phyloP scores from a whole-genome alignment of 1,284 basidiomycete species.

The Sphaerobolus stellatus region DNA sequence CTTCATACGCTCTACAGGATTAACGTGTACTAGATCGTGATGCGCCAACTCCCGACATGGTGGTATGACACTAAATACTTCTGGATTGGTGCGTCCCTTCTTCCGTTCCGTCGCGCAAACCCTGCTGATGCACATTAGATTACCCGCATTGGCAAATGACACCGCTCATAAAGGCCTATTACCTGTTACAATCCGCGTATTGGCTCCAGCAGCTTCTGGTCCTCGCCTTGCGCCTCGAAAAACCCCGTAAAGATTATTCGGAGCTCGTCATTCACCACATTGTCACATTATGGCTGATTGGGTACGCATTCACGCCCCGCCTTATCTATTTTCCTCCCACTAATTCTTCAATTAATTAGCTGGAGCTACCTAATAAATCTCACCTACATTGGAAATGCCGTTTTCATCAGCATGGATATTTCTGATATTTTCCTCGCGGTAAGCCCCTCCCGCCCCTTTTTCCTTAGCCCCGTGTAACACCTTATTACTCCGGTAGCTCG shows the following conservation, averaged over 20 bases:
- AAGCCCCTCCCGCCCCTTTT: conserved; percentile 27
- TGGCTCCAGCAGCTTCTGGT: conserved; percentile 96
- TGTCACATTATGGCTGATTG: conserved; percentile 94
- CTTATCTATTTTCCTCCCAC: conserved; percentile 3
- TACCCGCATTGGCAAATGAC: conserved; percentile 92
- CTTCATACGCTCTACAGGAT: neutral
- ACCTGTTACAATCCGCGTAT: conserved; percentile 86
- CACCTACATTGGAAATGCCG: conserved; percentile 88
- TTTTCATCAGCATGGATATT: conserved; percentile 97
- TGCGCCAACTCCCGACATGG: conserved; percentile 83
- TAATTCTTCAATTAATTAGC: conserved; percentile 36
- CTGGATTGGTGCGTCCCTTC: conserved; percentile 63
- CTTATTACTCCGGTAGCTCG: conserved; percentile 48
- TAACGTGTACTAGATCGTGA: conserved; percentile 61
- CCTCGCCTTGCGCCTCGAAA: conserved; percentile 82
- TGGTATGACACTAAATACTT: conserved; percentile 86
- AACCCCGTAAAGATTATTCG: conserved; percentile 88
- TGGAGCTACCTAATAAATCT: conserved; percentile 87
- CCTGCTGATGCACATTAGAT: conserved; percentile 39
- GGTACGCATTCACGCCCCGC: conserved; percentile 43
- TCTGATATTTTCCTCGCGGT: conserved; percentile 89
- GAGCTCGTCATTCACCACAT: conserved; percentile 89
- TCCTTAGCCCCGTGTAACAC: too few species aligned
- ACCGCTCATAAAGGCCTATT: conserved; percentile 85
- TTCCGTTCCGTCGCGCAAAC: neutral